These are phyloP conservation scores for Cladosporium sphaerospermum DNA, from an alignment of 2,329 filamentous ascomycete species.

Conservation along the genomic window DNA sequence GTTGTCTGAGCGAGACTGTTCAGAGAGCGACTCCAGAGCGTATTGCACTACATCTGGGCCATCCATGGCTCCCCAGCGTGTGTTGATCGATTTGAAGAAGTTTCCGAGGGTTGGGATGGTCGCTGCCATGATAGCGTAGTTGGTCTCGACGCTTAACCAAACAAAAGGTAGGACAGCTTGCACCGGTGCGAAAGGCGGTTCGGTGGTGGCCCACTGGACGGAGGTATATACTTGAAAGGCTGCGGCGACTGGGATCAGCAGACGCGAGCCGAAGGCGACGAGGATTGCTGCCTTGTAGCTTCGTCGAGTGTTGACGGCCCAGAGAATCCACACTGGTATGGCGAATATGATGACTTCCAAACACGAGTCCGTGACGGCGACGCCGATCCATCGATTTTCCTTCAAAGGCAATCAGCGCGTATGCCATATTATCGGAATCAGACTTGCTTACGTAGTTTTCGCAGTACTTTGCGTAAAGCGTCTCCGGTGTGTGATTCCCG, in stretches of 20 bases:
- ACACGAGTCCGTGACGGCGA: slow-evolving; percentile 19
- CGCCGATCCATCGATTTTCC: slow-evolving; percentile 16
- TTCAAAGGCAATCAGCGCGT: slow-evolving; percentile 6
- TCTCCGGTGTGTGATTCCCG: background rate
- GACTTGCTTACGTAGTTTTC: slow-evolving; percentile 11
- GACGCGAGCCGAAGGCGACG: slow-evolving; percentile 18
- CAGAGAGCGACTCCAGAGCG: slow-evolving; percentile 1
- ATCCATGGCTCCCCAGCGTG: slow-evolving; percentile 20
- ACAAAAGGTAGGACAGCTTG: slow-evolving; percentile 18
- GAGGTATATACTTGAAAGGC: background rate
- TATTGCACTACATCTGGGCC: slow-evolving; percentile 13
- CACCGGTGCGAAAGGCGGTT: slow-evolving; percentile 15
- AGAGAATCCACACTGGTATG: slow-evolving; percentile 21
- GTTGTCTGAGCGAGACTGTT: background rate
- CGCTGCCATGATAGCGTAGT: slow-evolving; percentile 21
- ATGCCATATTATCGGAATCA: too few species aligned
- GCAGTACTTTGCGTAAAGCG: slow-evolving; percentile 12
- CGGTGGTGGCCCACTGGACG: slow-evolving; percentile 1
- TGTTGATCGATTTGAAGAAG: slow-evolving; percentile 23
- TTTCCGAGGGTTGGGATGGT: slow-evolving; percentile 21
- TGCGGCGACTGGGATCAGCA: slow-evolving; percentile 3
- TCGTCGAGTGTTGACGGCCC: slow-evolving; percentile 17
- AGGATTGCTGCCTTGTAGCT: slow-evolving; percentile 18
- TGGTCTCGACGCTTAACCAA: slow-evolving; percentile 22
- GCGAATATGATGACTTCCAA: slow-evolving; percentile 19